phyloP scores from a whole-genome alignment of 2,329 filamentous ascomycete species.

The Emergomyces pasteurianus region DNA sequence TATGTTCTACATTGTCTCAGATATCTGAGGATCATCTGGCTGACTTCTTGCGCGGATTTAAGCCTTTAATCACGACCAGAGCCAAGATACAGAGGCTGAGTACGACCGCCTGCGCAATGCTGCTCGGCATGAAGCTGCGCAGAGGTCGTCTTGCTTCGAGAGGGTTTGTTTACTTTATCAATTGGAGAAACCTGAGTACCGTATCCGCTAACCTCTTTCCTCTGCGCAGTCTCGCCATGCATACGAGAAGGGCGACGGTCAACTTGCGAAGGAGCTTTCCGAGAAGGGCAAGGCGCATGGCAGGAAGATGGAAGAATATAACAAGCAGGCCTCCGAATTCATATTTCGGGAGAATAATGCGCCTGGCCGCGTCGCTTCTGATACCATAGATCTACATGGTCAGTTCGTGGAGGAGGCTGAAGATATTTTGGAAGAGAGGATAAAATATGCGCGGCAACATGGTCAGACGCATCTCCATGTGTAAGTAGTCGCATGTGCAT shows the following conservation, averaged over 20 bases:
- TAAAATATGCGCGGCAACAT: slow-evolving; percentile 59
- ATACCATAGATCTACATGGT: slow-evolving; percentile 90
- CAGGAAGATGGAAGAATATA: slow-evolving; percentile 74
- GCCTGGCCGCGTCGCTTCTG: slow-evolving; percentile 55
- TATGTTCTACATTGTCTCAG: slow-evolving; percentile 13
- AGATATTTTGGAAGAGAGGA: slow-evolving; percentile 74
- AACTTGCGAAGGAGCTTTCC: slow-evolving; percentile 67
- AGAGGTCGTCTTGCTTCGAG: slow-evolving; percentile 67
- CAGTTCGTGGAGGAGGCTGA: slow-evolving; percentile 93
- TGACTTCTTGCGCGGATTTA: slow-evolving; percentile 5
- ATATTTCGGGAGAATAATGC: slow-evolving; percentile 96
- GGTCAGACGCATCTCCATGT: slow-evolving; percentile 80
- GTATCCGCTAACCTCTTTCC: neutral
- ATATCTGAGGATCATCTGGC: neutral
- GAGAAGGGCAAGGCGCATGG: slow-evolving; percentile 78
- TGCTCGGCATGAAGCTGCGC: slow-evolving; percentile 66
- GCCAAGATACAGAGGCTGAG: slow-evolving; percentile 62
- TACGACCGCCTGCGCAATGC: slow-evolving; percentile 83
- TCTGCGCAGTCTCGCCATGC: slow-evolving; percentile 54
- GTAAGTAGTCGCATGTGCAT: slow-evolving; percentile 25
- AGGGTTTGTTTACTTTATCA: slow-evolving; percentile 36
- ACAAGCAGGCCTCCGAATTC: slow-evolving; percentile 79
- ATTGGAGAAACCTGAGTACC: neutral
- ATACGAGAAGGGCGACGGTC: slow-evolving; percentile 73
- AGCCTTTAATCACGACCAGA: slow-evolving; percentile 67